These are phyloP conservation scores for Scheffersomyces quercinus DNA, from an alignment of 1,139 yeast genomes.

Conservation along the genomic window DNA sequence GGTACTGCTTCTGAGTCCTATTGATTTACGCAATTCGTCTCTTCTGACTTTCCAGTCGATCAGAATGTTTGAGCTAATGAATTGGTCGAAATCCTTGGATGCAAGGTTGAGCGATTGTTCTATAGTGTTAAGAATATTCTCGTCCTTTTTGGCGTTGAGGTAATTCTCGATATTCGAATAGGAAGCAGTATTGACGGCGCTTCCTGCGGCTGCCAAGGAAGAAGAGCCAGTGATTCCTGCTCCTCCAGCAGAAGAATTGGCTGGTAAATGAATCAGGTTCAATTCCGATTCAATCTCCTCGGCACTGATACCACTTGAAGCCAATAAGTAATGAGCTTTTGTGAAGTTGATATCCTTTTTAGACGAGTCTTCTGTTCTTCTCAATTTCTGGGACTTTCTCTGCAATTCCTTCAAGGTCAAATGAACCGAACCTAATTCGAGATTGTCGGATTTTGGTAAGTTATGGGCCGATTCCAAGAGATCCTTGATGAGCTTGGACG, in stretches of 20 bases:
- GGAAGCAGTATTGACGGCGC: slow-evolving; percentile 1
- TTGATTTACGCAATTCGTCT: slow-evolving; percentile 66
- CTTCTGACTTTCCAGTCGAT: slow-evolving; percentile 84
- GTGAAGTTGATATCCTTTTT: slow-evolving; percentile 54
- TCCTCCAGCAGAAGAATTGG: slow-evolving; percentile 7
- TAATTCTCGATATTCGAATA: slow-evolving; percentile 49
- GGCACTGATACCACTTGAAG: slow-evolving; percentile 86
- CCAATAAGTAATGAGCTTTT: slow-evolving; percentile 86
- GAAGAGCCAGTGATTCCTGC: background rate
- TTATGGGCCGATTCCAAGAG: slow-evolving; percentile 70
- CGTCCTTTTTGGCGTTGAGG: slow-evolving; percentile 72
- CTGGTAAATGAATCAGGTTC: slow-evolving; percentile 35
- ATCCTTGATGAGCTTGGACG: slow-evolving; percentile 49
- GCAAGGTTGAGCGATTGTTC: slow-evolving; percentile 78
- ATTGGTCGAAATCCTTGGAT: slow-evolving; percentile 79
- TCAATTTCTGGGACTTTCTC: slow-evolving; percentile 62
- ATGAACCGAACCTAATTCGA: slow-evolving; percentile 71
- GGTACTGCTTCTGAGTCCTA: slow-evolving; percentile 44
- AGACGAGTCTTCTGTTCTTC: slow-evolving; percentile 42
- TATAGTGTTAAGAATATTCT: slow-evolving; percentile 77
- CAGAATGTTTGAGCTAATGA: slow-evolving; percentile 69
- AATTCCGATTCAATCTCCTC: slow-evolving; percentile 80
- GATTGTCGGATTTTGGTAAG: slow-evolving; percentile 59
- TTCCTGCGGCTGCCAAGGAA: slow-evolving; percentile 2
- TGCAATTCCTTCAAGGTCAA: slow-evolving; percentile 77